phyloP scores from a whole-genome alignment of 768 basidiomycete genomes.

The Tylopilus subfusipes region DNA sequence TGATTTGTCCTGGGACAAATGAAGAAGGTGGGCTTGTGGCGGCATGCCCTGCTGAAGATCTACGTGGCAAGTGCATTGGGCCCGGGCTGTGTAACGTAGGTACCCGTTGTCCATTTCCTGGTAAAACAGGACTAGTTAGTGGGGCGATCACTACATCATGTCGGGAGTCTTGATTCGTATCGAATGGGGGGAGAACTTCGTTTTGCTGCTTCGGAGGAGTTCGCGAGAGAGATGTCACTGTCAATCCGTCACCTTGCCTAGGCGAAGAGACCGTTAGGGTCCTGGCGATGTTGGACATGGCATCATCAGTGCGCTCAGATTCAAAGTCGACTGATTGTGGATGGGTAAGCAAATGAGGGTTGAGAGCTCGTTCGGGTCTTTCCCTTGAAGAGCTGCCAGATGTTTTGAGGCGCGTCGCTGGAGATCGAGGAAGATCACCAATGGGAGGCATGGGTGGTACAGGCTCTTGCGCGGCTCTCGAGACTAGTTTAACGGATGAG shows the following conservation, averaged over 20 bases:
- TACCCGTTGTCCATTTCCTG: constrained; percentile 12
- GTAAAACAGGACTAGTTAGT: constrained; percentile 3
- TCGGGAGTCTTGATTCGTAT: constrained; percentile 5
- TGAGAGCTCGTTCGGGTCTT: constrained; percentile 21
- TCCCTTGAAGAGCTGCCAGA: constrained; percentile 6
- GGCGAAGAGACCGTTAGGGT: not conserved
- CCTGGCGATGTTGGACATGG: not conserved
- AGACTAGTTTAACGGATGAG: constrained; percentile 37
- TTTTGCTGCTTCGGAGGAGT: constrained; percentile 4
- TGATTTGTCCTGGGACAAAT: constrained; percentile 34
- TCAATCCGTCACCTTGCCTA: constrained; percentile 1
- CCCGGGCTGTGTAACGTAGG: constrained; percentile 21
- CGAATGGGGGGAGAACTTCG: not conserved
- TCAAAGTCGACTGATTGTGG: not conserved
- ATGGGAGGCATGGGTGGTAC: constrained; percentile 64
- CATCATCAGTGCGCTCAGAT: not conserved
- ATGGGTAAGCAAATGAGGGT: constrained; percentile 14
- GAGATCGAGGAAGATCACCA: constrained; percentile 30
- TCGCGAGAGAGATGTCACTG: constrained; percentile 3
- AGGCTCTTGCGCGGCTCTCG: constrained; percentile 57
- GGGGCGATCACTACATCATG: constrained; percentile 2
- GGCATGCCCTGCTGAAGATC: constrained; percentile 21
- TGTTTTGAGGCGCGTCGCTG: constrained; percentile 3
- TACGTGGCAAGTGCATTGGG: constrained; percentile 19
- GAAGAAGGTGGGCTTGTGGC: constrained; percentile 30